Evolutionary conservation across 1,284 basidiomycete genomes (phyloP).

Genomic region (Apiotrichum sp.): DNA sequence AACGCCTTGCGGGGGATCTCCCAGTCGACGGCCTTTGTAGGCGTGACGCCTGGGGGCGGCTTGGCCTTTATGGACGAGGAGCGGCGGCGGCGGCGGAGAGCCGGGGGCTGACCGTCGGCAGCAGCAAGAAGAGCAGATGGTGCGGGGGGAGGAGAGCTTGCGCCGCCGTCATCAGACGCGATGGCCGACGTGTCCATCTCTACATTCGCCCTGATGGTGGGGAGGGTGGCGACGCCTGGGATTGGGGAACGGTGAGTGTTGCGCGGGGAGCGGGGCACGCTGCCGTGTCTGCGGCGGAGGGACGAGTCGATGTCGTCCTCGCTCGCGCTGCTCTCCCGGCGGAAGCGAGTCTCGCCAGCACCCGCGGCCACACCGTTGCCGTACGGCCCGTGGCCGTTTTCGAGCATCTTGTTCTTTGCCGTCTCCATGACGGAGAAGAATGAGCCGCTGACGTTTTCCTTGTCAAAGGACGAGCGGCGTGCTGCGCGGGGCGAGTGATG

Average conservation of each 20-base stretch:
- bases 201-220: constrained; percentile 30
- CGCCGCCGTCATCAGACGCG: constrained; percentile 4
- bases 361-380: background rate
- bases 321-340: background rate
- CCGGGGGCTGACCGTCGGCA: constrained; percentile 15
- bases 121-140: constrained; percentile 8
- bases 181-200: constrained; percentile 14
- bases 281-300: constrained; percentile 1
- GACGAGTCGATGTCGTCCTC: constrained; percentile 10
- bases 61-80: constrained; percentile 36
- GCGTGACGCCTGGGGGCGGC: constrained; percentile 39
- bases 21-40: constrained; percentile 46
- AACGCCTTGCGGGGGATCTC: constrained; percentile 88
- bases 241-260: constrained; percentile 6
- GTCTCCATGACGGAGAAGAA: constrained; percentile 3
- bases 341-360: background rate
- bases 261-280: background rate
- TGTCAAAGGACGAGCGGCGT: constrained; percentile 8
- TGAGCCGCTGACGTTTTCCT: background rate
- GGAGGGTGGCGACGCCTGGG: constrained; percentile 19
- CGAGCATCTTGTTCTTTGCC: background rate
- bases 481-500: constrained; percentile 9
- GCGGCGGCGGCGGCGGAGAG: constrained; percentile 27
- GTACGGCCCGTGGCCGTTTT: background rate
- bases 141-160: constrained; percentile 16